phyloP scores from a whole-genome alignment of 2,329 filamentous ascomycete genomes.

The Phaeomoniella chlamydospora region DNA sequence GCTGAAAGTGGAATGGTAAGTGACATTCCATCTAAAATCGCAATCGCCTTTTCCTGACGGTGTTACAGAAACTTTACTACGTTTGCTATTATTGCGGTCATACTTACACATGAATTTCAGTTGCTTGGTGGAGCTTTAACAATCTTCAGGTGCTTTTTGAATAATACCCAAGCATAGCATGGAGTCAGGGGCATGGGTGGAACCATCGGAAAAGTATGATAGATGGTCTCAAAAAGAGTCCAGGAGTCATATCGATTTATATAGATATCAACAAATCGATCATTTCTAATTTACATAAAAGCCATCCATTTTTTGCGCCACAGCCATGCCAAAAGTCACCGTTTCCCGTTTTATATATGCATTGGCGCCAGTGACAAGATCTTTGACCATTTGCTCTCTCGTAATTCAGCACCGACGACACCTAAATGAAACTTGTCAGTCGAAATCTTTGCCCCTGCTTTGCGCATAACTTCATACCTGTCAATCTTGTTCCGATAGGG shows the following conservation, averaged over 20 bases:
- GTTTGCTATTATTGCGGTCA: constrained; percentile 90
- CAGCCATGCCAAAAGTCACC: no score
- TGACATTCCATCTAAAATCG: constrained; percentile 2
- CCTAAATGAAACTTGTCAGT: constrained; percentile 31
- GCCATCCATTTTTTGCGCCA: no score
- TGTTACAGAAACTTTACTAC: constrained; percentile 66
- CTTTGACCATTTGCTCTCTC: constrained; percentile 94
- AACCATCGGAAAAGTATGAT: no score
- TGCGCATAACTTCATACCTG: constrained; percentile 36
- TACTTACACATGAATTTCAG: constrained; percentile 51
- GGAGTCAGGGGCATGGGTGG: no score
- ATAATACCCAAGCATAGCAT: no score
- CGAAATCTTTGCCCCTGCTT: constrained; percentile 3
- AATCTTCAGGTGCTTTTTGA: no score
- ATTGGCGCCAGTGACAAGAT: constrained; percentile 88
- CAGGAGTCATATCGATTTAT: no score
- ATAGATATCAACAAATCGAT: no score
- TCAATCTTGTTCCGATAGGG: constrained; percentile 83
- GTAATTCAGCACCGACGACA: constrained; percentile 78
- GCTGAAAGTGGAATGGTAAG: constrained; percentile 97
- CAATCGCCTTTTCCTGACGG: constrained; percentile 7
- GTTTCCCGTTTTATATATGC: constrained; percentile 50
- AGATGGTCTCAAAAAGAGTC: no score
- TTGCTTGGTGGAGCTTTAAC: no score
- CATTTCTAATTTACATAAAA: no score